Evolutionary conservation across 2,329 filamentous ascomycete species (phyloP).

Genomic region (Aspergillus arachidicola): DNA sequence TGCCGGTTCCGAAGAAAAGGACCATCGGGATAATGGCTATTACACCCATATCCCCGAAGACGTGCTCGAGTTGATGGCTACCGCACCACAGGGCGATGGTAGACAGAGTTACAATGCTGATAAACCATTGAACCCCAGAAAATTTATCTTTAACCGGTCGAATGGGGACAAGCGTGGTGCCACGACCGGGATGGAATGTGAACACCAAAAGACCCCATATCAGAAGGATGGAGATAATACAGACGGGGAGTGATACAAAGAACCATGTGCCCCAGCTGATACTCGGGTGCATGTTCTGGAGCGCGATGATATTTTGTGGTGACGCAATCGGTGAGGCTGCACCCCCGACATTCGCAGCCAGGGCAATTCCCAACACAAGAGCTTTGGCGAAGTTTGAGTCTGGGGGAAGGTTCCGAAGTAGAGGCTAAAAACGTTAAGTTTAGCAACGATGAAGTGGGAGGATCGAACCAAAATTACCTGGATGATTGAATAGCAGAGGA

Average conservation of each 20-base stretch:
- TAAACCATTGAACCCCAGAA: slow-evolving; percentile 89
- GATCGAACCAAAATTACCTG: slow-evolving; percentile 58
- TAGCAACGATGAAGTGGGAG: not conserved
- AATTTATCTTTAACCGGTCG: slow-evolving; percentile 87
- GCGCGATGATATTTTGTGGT: slow-evolving; percentile 93
- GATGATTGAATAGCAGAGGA: slow-evolving; percentile 96
- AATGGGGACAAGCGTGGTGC: slow-evolving; percentile 88
- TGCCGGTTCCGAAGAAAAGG: slow-evolving; percentile 93
- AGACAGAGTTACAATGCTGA: slow-evolving; percentile 75
- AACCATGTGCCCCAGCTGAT: slow-evolving; percentile 97
- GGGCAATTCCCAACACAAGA: slow-evolving; percentile 89
- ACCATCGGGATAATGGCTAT: slow-evolving; percentile 95
- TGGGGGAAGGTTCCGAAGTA: slow-evolving; percentile 86
- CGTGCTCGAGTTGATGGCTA: slow-evolving; percentile 79
- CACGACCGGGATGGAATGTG: slow-evolving; percentile 81
- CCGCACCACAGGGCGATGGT: slow-evolving; percentile 94
- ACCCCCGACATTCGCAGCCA: slow-evolving; percentile 93
- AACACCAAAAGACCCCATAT: slow-evolving; percentile 88
- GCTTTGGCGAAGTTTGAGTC: slow-evolving; percentile 95
- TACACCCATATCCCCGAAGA: slow-evolving; percentile 98
- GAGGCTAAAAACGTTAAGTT: slow-evolving; percentile 62
- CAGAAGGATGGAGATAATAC: slow-evolving; percentile 79
- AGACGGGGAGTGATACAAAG: slow-evolving; percentile 91
- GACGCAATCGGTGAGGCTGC: slow-evolving; percentile 97
- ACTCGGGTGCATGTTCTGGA: slow-evolving; percentile 90